These are phyloP conservation scores for Paraphaeosphaeria sporulosa DNA, from an alignment of 2,329 filamentous ascomycete genomes.

Conservation along the genomic window DNA sequence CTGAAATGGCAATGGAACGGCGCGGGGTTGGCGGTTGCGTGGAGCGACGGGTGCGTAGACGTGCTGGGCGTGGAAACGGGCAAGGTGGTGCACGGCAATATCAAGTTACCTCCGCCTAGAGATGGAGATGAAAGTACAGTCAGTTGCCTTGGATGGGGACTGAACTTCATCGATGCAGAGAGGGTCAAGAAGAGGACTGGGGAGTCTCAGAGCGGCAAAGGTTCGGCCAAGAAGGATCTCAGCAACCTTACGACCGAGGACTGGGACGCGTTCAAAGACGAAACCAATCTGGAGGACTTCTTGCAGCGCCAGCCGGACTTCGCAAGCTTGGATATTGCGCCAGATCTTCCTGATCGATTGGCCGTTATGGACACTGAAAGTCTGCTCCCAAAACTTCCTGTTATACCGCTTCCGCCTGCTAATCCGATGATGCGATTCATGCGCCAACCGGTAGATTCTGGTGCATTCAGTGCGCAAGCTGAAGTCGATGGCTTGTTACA, in stretches of 20 bases:
- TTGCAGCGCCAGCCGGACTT: slow-evolving; percentile 47
- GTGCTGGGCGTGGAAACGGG: slow-evolving; percentile 81
- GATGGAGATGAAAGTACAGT: slow-evolving; percentile 31
- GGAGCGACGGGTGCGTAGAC: slow-evolving; percentile 80
- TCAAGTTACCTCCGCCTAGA: slow-evolving; percentile 23
- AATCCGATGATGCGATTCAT: slow-evolving; percentile 43
- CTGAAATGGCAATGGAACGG: slow-evolving; percentile 61
- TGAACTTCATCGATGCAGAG: slow-evolving; percentile 62
- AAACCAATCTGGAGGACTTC: slow-evolving; percentile 49
- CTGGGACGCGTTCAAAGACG: slow-evolving; percentile 46
- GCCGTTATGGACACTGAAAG: slow-evolving; percentile 52
- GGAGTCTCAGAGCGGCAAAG: slow-evolving; percentile 7
- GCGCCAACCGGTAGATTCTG: slow-evolving; percentile 39
- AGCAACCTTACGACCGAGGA: slow-evolving; percentile 36
- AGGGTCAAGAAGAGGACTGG: slow-evolving; percentile 53
- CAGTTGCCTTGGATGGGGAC: slow-evolving; percentile 61
- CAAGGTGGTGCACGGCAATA: slow-evolving; percentile 75
- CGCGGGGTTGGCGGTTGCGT: slow-evolving; percentile 81
- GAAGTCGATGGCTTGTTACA: slow-evolving; percentile 51
- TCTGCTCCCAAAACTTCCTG: slow-evolving; percentile 48
- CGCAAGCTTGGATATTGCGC: slow-evolving; percentile 42
- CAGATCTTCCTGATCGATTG: slow-evolving; percentile 49
- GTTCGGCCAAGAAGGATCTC: slow-evolving; percentile 23
- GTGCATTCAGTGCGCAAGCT: slow-evolving; percentile 49
- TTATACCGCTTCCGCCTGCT: slow-evolving; percentile 45